Base-by-base conservation (phyloP, 169 alveolate species). In the Plasmodium ovale region DNA sequence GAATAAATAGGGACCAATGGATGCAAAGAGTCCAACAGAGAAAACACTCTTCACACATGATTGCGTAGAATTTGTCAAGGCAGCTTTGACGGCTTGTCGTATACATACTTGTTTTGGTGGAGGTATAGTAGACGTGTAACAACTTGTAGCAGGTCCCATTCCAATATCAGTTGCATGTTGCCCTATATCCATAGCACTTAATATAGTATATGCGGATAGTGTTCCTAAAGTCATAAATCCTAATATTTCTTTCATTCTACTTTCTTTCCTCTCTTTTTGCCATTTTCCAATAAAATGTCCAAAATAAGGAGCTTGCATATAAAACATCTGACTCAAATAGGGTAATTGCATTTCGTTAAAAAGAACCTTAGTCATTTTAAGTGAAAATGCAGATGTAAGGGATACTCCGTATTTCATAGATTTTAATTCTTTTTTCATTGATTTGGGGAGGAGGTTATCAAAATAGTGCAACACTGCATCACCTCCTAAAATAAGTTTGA, bases 81-180 rank as follows among this genome's bases (percentile, higher is more conserved):
- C 47, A 21, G 88, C 58, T 23, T 70, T 62, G 9, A 72, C 92
- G 0, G 91, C 93, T 68, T 89, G 87, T 21, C 62, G 68, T 21
- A 91, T 58, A 49, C 96, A 94, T 33, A 90, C 88, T 56, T 69
- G 44, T 39, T 79, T 56, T 31, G 95, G 95, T 47, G 92, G 92
- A 0, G 95, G 94, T 62, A 65, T 70, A 59, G 87, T 68, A 62
- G 92, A 56, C 25, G 87, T 70, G 90, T 71, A 94, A 60, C 96
- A 94, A 49, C 93, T 88, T 21, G 91, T 84, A 14, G 35, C 72
- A 10, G 96, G 96, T 33, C 95, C 95, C 54, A 44, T 49, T 58
- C 96, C 96, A 53, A 94, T 87, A 53, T 94, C 96, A 4, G 51
- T 68, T 10, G 95, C 96, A 64, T 94, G 96, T 67, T 92, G 95